Evolutionary conservation across 768 basidiomycete species (phyloP).

Genomic region (Kwoniella dejecticola): DNA sequence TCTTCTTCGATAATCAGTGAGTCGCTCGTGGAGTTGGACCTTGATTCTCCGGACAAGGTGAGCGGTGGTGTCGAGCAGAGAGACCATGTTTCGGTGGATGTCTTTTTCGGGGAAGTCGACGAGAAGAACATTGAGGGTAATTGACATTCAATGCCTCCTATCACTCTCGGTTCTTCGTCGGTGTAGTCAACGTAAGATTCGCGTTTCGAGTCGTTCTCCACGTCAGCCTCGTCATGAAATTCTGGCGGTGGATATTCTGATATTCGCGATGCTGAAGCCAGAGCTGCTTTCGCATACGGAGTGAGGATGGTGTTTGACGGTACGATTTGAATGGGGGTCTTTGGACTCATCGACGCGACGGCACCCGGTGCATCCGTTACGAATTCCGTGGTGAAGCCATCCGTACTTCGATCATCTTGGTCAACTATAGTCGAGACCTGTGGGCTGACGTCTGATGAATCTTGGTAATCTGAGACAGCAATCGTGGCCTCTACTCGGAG

Average conservation of each 20-base stretch:
- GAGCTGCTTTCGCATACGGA: slow-evolving; percentile 2
- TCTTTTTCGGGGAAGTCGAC: neutral
- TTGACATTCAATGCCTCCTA: slow-evolving; percentile 10
- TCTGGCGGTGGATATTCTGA: slow-evolving; percentile 2
- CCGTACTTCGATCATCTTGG: too few relatives aligned
- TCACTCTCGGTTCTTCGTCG: neutral
- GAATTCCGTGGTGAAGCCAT: too few relatives aligned
- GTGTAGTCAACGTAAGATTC: neutral
- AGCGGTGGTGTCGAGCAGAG: neutral
- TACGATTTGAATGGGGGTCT: neutral
- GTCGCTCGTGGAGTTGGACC: neutral
- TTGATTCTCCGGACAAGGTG: neutral
- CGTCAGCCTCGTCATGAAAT: neutral
- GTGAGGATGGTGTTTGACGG: neutral
- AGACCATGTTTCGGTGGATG: neutral
- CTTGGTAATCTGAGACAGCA: too few relatives aligned
- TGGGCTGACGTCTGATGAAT: too few relatives aligned
- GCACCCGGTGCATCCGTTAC: too few relatives aligned
- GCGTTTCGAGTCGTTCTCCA: neutral
- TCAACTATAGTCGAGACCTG: too few relatives aligned
- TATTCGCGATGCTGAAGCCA: neutral
- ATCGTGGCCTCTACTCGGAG: too few relatives aligned
- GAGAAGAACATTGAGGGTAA: neutral
- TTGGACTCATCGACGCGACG: too few relatives aligned
- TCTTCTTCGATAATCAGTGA: neutral